Evolutionary conservation across 164 flowering plant species (phyloP).

Genomic region (Vitis rupestris): DNA sequence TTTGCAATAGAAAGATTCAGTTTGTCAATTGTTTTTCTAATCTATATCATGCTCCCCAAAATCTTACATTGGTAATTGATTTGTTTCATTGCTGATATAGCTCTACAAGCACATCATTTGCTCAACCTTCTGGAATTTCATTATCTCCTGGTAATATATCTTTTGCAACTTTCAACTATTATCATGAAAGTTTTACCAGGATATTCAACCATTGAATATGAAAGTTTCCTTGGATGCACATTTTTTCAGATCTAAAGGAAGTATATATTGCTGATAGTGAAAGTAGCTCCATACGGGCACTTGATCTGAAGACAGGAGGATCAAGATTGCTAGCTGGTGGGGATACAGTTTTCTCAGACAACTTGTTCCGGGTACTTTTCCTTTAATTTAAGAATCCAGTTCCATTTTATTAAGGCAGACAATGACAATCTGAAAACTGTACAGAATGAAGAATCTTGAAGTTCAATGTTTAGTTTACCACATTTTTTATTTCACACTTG

Average conservation of each 20-base stretch:
- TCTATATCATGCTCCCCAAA: not conserved
- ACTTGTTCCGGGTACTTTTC: conserved; percentile 70
- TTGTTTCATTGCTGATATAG: conserved; percentile 35
- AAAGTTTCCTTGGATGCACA: not conserved
- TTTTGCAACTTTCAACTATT: not conserved
- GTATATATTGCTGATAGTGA: conserved; percentile 90
- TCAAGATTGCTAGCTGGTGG: conserved; percentile 90
- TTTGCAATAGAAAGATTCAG: not conserved
- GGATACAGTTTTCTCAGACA: conserved; percentile 82
- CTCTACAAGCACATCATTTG: conserved; percentile 77
- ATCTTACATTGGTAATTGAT: conserved; percentile 7
- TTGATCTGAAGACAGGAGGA: conserved; percentile 84
- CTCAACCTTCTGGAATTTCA: conserved; percentile 95
- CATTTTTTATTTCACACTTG: not conserved
- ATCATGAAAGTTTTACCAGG: not conserved
- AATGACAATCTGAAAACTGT: not conserved
- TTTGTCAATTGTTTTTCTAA: too few species aligned
- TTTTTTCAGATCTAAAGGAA: conserved; percentile 56
- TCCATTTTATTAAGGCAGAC: not conserved
- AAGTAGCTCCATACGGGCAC: conserved; percentile 92
- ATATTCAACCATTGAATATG: too few species aligned
- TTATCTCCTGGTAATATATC: conserved; percentile 65
- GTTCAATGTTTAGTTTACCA: not conserved
- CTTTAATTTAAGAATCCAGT: not conserved
- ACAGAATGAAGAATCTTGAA: not conserved